Percentiles rank a stretch among this genome's conserved stretches.
phyloP scores from a whole-genome alignment of 2,329 filamentous ascomycete genomes.

The Talaromyces sp. region DNA sequence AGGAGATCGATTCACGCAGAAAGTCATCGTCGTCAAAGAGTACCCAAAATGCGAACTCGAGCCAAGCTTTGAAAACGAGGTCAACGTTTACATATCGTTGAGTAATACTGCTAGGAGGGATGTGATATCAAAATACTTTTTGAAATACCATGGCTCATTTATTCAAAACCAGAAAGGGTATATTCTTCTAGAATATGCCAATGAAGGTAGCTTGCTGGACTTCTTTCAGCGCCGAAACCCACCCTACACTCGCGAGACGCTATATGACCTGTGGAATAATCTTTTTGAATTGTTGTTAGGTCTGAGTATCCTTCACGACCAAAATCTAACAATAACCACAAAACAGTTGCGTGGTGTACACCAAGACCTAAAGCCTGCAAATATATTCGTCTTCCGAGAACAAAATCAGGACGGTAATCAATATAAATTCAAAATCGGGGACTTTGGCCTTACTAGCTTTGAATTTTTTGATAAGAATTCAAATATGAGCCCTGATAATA shows the following conservation, averaged over 20 bases:
- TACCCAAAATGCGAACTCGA: constrained; percentile 3
- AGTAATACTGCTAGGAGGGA: neutral
- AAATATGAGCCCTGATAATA: neutral
- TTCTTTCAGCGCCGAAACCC: neutral
- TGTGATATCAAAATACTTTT: neutral
- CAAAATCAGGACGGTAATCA: too few species aligned
- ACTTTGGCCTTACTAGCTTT: too few species aligned
- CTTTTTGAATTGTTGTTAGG: too few species aligned
- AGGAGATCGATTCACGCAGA: neutral
- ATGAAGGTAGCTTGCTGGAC: constrained; percentile 7
- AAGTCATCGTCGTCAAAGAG: constrained; percentile 3
- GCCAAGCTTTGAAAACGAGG: constrained; percentile 2
- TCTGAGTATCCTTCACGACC: too few species aligned
- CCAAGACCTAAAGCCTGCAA: too few species aligned
- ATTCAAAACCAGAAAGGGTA: neutral
- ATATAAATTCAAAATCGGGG: too few species aligned
- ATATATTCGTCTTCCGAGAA: too few species aligned
- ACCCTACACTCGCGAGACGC: neutral
- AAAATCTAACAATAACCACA: too few species aligned
- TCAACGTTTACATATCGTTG: neutral
- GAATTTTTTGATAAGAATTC: neutral
- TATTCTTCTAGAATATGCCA: neutral
- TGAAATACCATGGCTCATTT: neutral
- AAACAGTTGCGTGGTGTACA: too few species aligned
- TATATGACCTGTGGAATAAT: neutral